These are phyloP conservation scores for Albugo candida DNA, from an alignment of 352 stramenopile genomes.

Conservation along the genomic window DNA sequence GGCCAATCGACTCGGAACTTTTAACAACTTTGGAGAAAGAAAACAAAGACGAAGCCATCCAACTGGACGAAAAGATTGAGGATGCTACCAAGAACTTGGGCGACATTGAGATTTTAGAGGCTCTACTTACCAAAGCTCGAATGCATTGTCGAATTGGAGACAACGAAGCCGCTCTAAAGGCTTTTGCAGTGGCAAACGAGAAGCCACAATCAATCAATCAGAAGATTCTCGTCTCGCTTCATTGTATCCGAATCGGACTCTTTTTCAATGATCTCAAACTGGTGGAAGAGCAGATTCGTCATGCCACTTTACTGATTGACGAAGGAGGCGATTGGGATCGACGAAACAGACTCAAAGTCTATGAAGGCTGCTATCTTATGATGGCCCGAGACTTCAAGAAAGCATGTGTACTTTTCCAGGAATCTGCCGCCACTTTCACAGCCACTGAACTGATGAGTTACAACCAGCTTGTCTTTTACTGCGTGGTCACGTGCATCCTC, in stretches of 20 bases:
- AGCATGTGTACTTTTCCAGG: slow-evolving; percentile 84
- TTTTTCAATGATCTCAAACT: slow-evolving; percentile 76
- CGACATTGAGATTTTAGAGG: slow-evolving; percentile 96
- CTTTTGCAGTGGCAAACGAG: slow-evolving; percentile 80
- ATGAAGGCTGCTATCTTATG: slow-evolving; percentile 89
- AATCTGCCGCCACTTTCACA: slow-evolving; percentile 97
- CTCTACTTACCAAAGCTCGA: slow-evolving; percentile 81
- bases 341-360: slow-evolving; percentile 96
- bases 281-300: slow-evolving; percentile 76
- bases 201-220: slow-evolving; percentile 94
- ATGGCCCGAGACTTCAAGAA: slow-evolving; percentile 87
- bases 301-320: slow-evolving; percentile 78
- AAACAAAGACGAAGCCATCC: slow-evolving; percentile 50
- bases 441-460: slow-evolving; percentile 96
- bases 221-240: slow-evolving; percentile 94
- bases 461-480: slow-evolving; percentile 95
- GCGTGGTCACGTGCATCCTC: slow-evolving; percentile 89
- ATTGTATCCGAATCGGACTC: slow-evolving; percentile 77
- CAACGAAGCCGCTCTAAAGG: slow-evolving; percentile 78
- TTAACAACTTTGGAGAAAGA: slow-evolving; percentile 27
- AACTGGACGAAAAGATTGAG: slow-evolving; percentile 70
- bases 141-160: slow-evolving; percentile 89
- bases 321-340: slow-evolving; percentile 97
- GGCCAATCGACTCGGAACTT: slow-evolving; percentile 33
- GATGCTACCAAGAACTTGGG: slow-evolving; percentile 92